Evolutionary conservation across 2,329 filamentous ascomycete species (phyloP), one percentile per base, ranked within the genome.

Genomic region (Metarhizium brunneum): DNA sequence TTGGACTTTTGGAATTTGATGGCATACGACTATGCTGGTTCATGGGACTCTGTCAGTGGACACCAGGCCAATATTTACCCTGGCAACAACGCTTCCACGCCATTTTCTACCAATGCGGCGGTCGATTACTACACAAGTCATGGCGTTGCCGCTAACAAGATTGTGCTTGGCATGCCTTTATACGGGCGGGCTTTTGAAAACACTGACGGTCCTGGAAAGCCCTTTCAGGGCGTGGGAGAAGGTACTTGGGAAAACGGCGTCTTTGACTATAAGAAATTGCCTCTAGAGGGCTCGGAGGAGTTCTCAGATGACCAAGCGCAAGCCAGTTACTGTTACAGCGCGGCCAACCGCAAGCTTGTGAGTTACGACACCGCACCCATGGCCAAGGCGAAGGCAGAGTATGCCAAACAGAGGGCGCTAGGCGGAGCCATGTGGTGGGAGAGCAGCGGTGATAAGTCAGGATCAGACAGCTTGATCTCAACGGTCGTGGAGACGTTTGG

Each of bases 381-480:
- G 68, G 86, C 84, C 3, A 75, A 76, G 61, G 68, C 73, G 61
- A 97, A 96, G 76, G 84, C 85, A 1, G 73, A 81, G 11, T 96
- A 84, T 68, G 82, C 96, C 65, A 80, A 77, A 65, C 68, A 80
- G 20, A 74, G 79, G 48, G 76, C 82, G 0, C 78, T 96, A 0
- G 92, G 91, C 2, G 92, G 92, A 18, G 90, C 81, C n/a, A 96
- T 97, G 92, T 97, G 90, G 90, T 96, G 91, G 91, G 92, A 96
- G 73, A 89, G 84, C 63, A 92, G 87, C 64, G 85, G 82, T 1
- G 92, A 96, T 68, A 85, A 84, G 66, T 66, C 71, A 2, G 84
- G 83, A 0, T 74, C 77, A 0, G 71, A 78, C 54, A 92, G 88
- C 63, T 68, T 96, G 65, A 90, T 92, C 55, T 73, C 70, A 6